Evolutionary conservation across 2,329 filamentous ascomycete genomes (phyloP), one percentile per base, ranked within the genome.

Genomic region (Colletotrichum incanum): DNA sequence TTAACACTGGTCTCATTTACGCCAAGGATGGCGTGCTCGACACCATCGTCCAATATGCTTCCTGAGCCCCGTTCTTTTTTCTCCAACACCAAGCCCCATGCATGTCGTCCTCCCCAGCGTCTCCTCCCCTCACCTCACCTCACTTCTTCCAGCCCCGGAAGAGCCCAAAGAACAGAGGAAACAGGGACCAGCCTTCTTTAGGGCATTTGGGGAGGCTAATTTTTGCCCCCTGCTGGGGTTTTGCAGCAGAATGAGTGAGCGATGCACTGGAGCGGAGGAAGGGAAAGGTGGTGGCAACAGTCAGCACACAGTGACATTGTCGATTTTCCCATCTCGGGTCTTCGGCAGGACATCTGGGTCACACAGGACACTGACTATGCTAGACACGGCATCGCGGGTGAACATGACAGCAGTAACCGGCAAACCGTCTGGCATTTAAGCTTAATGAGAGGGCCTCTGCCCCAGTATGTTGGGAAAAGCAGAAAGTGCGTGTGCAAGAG

Each of bases 11-110:
- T 59, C 69, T 72, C 69, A 72, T 72, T 72, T 69, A 23, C 69
- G 69, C 69, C 69, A 72, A 72, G 69, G 45, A 72, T 72, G 52
- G 69, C 69, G 69, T 72, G 69, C 69, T 72, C 65, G n/a, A 69
- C 65, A 69, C 65, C 69, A 72, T 72, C 43, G 47, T 72, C 69
- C 69, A 64, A 72, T 64, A 69, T 72, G 69, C 65, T 64, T 60
- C 59, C 65, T 59, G 50, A 18, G 65, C 34, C 65, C 69, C 59
- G 50, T 67, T 49, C 18, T 69, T 72, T 68, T 54, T 58, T 37
- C 20, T 52, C 54, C 37, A 59, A 54, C 45, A 59, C 52, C 34
- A 60, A 39, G 28, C 43, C 55, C 45, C 64, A 56, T 37, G 28
- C 47, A 52, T 28, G 34, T 41, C 28, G 23, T 26, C n/a, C 54